These are phyloP conservation scores for Furcasterigmium sp. DNA, from an alignment of 2,329 filamentous ascomycete species.

Conservation along the genomic window DNA sequence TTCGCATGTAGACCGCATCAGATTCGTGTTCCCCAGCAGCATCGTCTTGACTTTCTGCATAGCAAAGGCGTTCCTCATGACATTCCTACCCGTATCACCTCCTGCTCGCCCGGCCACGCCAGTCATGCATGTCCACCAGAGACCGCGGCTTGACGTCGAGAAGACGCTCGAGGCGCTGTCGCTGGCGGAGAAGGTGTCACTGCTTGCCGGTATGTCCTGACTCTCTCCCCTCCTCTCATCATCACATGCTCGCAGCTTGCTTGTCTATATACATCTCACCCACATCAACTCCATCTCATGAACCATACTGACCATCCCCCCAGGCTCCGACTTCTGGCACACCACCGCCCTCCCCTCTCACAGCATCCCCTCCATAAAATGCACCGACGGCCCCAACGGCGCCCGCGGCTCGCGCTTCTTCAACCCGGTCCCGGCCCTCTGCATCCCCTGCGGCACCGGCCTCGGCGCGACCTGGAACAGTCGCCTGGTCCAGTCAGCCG, in stretches of 20 bases:
- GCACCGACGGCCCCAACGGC: conserved; percentile 2
- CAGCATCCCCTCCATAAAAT: not conserved
- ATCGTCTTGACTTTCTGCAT: no score
- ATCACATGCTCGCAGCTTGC: no score
- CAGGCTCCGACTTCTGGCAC: conserved; percentile 37
- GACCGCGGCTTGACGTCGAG: conserved; percentile 1
- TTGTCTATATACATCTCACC: no score
- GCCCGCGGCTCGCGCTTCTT: conserved; percentile 2
- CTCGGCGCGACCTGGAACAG: conserved; percentile 31
- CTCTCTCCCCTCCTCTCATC: conserved; percentile 25
- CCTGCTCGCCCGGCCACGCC: no score
- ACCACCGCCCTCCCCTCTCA: not conserved
- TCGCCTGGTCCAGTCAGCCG: conserved; percentile 8
- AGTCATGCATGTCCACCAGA: not conserved
- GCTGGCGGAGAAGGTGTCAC: not conserved
- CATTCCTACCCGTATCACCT: no score
- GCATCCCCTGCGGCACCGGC: conserved; percentile 16
- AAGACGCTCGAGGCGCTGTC: not conserved
- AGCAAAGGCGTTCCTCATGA: no score
- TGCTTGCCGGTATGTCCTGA: conserved; percentile 3
- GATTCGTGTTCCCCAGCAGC: no score
- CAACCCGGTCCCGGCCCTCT: not conserved
- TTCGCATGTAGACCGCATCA: no score
- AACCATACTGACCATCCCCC: not conserved
- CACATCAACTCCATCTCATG: no score